A percentile compares a stretch with the other conserved stretches of the same genome.
These are phyloP conservation scores for Backusella parvicylindrica DNA, from an alignment of 192 early-diverging fungal species.

Conservation along the genomic window DNA sequence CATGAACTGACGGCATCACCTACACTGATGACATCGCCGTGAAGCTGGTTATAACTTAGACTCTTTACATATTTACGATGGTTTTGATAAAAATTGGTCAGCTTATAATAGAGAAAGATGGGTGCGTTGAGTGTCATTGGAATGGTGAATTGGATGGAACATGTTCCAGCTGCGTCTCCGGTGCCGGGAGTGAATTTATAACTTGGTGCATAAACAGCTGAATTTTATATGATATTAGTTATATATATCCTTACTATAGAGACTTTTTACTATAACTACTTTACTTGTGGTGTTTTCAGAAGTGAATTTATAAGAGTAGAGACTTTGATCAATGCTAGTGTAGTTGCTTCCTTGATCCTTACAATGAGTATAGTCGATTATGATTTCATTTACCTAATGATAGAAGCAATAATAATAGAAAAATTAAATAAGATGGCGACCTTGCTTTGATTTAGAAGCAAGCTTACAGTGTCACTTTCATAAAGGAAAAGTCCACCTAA, in stretches of 20 bases:
- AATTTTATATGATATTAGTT: too few relatives aligned
- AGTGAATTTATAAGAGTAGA: slow-evolving; percentile 35
- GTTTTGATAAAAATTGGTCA: slow-evolving; percentile 99
- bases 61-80: slow-evolving; percentile 95
- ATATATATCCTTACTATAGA: too few relatives aligned
- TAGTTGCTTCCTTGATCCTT: slow-evolving; percentile 13
- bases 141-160: slow-evolving; percentile 71
- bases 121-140: slow-evolving; percentile 67
- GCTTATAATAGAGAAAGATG: slow-evolving; percentile 91
- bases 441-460: not conserved
- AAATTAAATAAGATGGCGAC: not conserved
- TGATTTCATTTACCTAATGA: slow-evolving; percentile 73
- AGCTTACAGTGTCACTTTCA: slow-evolving; percentile 74
- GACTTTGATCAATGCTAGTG: not conserved
- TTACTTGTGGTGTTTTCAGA: slow-evolving; percentile 35
- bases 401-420: not conserved
- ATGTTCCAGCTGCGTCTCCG: slow-evolving; percentile 24
- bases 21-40: slow-evolving; percentile 52
- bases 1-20: slow-evolving; percentile 48
- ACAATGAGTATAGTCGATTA: slow-evolving; percentile 95
- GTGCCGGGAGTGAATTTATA: slow-evolving; percentile 6
- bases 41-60: slow-evolving; percentile 79
- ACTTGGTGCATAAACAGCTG: slow-evolving; percentile 21
- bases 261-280: not conserved
- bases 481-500: slow-evolving; percentile 89